phyloP scores from a whole-genome alignment of 129 eudicot species.

The Deinandra increscens region DNA sequence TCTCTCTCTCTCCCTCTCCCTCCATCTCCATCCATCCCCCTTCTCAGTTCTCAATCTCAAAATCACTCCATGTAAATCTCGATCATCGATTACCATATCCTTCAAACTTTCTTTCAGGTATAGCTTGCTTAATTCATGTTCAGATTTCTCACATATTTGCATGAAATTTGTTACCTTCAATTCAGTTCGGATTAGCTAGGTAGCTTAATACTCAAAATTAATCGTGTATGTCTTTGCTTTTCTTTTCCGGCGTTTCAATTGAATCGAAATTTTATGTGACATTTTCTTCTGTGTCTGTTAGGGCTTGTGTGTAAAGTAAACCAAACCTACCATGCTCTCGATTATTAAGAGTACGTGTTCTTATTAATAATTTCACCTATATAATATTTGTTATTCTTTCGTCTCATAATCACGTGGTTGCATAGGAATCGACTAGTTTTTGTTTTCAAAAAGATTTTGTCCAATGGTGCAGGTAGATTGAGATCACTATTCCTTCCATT shows the following conservation, averaged over 20 bases:
- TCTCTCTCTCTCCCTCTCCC: conserved; percentile 16
- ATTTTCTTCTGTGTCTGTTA: conserved; percentile 1
- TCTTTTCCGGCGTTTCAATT: not conserved
- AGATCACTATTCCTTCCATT: conserved; percentile 1
- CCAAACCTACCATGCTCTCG: too few relatives aligned
- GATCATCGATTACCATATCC: not conserved
- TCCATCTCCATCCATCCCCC: too few relatives aligned
- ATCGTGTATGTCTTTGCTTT: too few relatives aligned
- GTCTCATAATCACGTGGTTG: conserved; percentile 1
- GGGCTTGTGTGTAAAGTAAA: not conserved
- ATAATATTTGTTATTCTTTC: not conserved
- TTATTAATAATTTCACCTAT: not conserved
- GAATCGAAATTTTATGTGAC: not conserved
- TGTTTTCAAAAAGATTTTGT: not conserved
- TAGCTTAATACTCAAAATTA: too few relatives aligned
- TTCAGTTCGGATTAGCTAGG: too few relatives aligned
- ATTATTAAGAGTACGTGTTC: too few relatives aligned
- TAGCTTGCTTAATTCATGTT: conserved; percentile 8
- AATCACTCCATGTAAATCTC: not conserved
- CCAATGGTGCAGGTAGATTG: conserved; percentile 7
- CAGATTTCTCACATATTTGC: conserved; percentile 6
- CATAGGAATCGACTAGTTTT: not conserved
- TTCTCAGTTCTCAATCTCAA: conserved; percentile 15
- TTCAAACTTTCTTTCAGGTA: too few relatives aligned
- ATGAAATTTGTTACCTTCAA: too few relatives aligned